Evolutionary conservation across 306 rosid species (phyloP).

Genomic region (Parietaria judaica): DNA sequence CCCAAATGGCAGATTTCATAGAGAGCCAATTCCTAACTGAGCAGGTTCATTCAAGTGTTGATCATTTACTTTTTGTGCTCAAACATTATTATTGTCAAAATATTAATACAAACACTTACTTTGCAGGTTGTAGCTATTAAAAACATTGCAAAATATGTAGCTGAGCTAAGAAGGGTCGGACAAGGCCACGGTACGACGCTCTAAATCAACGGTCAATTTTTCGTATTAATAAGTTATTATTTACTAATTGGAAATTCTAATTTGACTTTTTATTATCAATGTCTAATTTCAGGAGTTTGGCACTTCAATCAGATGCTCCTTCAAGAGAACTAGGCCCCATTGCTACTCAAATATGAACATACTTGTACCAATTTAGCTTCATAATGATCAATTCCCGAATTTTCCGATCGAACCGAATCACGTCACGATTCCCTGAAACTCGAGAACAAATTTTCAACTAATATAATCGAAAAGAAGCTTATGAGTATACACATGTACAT

Average conservation of each 20-base stretch:
- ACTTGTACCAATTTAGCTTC: too few species aligned
- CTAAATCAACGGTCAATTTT: background rate
- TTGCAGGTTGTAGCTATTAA: slow-evolving; percentile 72
- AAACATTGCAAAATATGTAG: slow-evolving; percentile 67
- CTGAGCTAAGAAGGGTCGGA: slow-evolving; percentile 76
- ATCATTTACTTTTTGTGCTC: background rate
- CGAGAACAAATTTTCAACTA: background rate
- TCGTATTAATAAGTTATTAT: background rate
- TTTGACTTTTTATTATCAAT: background rate
- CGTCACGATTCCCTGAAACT: too few species aligned
- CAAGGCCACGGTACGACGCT: slow-evolving; percentile 69
- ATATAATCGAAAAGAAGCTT: background rate
- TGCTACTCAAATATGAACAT: background rate
- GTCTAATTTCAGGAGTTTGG: slow-evolving; percentile 63
- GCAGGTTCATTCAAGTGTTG: slow-evolving; percentile 39
- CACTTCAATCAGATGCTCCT: slow-evolving; percentile 82
- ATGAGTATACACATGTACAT: background rate
- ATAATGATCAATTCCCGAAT: too few species aligned
- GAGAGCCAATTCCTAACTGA: slow-evolving; percentile 64
- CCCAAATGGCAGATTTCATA: slow-evolving; percentile 61
- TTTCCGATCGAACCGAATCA: too few species aligned
- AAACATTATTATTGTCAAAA: too few species aligned
- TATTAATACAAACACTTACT: background rate
- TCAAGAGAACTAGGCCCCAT: slow-evolving; percentile 17
- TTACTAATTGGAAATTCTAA: background rate